These are phyloP conservation scores for Persicaria tinctoria DNA, from an alignment of 148 eudicot genomes.

Conservation along the genomic window DNA sequence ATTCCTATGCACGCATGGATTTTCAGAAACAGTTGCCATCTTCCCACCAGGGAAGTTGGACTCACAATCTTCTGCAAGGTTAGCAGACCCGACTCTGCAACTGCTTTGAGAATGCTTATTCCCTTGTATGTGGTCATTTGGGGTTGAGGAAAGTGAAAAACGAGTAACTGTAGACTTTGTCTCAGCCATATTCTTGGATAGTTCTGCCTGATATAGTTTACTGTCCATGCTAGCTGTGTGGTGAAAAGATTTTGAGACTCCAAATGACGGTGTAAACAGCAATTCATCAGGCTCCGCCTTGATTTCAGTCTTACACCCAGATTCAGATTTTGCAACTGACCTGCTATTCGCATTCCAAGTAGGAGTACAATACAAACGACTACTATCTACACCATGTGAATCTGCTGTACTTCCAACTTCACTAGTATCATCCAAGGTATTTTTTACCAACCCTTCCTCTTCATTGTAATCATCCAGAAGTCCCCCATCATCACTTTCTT, in stretches of 20 bases:
- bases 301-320: conserved; percentile 13
- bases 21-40: conserved; percentile 8
- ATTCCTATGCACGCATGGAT: conserved; percentile 25
- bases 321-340: conserved; percentile 11
- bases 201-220: not conserved
- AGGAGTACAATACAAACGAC: conserved; percentile 13
- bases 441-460: conserved; percentile 13
- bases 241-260: conserved; percentile 14
- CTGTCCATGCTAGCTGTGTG: not conserved
- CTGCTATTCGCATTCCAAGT: not conserved
- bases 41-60: conserved; percentile 9
- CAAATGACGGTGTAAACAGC: conserved; percentile 12
- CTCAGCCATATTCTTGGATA: not conserved
- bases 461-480: conserved; percentile 23
- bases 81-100: conserved; percentile 10
- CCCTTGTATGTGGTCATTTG: not conserved
- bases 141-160: not conserved
- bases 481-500: conserved; percentile 42
- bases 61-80: conserved; percentile 13
- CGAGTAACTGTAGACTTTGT: not conserved
- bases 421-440: conserved; percentile 17
- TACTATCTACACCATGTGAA: conserved; percentile 15
- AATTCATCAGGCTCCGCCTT: conserved; percentile 8
- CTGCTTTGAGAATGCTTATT: conserved; percentile 6
- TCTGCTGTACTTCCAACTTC: conserved; percentile 45